Evolutionary conservation across 768 basidiomycete genomes (phyloP), one percentile per base, ranked within the genome.

Genomic region (Artomyces pyxidatus): DNA sequence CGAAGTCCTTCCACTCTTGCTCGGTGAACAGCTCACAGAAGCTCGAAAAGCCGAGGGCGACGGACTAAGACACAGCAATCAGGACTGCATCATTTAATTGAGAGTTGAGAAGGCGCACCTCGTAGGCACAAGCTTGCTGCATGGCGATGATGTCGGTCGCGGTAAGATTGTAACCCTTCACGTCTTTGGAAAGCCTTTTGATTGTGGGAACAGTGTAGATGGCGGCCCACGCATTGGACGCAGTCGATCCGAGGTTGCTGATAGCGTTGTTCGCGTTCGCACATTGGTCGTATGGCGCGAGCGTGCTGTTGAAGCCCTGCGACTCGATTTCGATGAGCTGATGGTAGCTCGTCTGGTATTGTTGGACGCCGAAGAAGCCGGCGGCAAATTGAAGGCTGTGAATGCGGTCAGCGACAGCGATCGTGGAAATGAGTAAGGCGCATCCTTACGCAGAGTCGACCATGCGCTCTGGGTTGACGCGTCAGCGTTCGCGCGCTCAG

Each of bases 11-110:
- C 75, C 75, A 78, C 56, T 78, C 76, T 35, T 71, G 65, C 49
- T 73, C 62, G 4, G 75, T 75, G 62, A 78, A 77, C 7, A 78
- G 59, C 10, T 62, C 61, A 52, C 75, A 78, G 63, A 76, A 78
- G 16, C 61, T 56, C 6, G 73, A 75, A 56, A 69, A 75, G 0
- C 74, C 74, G 19, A 76, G 65, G 2, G 74, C 68, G 27, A 76
- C 75, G 14, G 75, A 71, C 71, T 73, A 37, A 6, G 21, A 6
- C 28, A 8, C 19, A n/a, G 27, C n/a, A 17, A 47, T 9, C 40
- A 26, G 9, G 30, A 22, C 4, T 23, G 8, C 16, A 4, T 17
- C 17, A 14, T 4, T n/a, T 7, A 7, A 35, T 17, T 7, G 3
- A 12, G 21, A 19, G 69, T 63, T 63, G 27, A 16, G 30, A 29